Conservation (phyloP, 1,139 yeast genomes). For the Debaryomycetaceae sp. region DNA sequence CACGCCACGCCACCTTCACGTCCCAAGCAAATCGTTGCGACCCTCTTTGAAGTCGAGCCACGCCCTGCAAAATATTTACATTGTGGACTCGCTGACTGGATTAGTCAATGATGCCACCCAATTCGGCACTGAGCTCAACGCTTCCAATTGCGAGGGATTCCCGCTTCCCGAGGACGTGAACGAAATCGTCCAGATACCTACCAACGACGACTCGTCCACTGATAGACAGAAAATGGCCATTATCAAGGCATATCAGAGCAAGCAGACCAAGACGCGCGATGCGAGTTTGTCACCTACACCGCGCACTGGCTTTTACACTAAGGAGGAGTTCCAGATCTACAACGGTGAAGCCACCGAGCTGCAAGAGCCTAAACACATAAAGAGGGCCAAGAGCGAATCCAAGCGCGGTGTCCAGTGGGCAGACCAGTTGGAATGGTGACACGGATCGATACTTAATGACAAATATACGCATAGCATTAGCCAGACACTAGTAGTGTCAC, state of each 20-base stretch:
- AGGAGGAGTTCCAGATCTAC: slow-evolving; percentile 25
- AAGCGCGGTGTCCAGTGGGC: slow-evolving; percentile 49
- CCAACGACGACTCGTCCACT: slow-evolving; percentile 31
- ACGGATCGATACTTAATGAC: slow-evolving; percentile 15
- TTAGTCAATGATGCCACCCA: slow-evolving; percentile 65
- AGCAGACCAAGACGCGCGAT: slow-evolving; percentile 10
- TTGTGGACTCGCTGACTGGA: slow-evolving; percentile 69
- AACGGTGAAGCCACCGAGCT: slow-evolving; percentile 3
- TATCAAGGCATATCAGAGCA: slow-evolving; percentile 40
- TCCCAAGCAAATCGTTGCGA: slow-evolving; percentile 20
- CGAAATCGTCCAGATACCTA: slow-evolving; percentile 66
- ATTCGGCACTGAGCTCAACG: slow-evolving; percentile 71
- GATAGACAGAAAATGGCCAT: slow-evolving; percentile 47
- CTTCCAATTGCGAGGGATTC: slow-evolving; percentile 58
- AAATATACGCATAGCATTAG: slow-evolving; percentile 5
- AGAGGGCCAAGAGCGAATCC: not conserved
- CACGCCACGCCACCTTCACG: slow-evolving; percentile 30
- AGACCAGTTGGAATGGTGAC: slow-evolving; percentile 46
- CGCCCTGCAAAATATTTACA: slow-evolving; percentile 33
- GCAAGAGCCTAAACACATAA: not conserved
- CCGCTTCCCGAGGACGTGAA: slow-evolving; percentile 57
- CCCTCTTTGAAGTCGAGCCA: slow-evolving; percentile 38
- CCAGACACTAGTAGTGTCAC: no score
- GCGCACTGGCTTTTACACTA: slow-evolving; percentile 28
- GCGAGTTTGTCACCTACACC: slow-evolving; percentile 3